phyloP scores from a whole-genome alignment of 352 stramenopile species.

The Ophiocytium majus region DNA sequence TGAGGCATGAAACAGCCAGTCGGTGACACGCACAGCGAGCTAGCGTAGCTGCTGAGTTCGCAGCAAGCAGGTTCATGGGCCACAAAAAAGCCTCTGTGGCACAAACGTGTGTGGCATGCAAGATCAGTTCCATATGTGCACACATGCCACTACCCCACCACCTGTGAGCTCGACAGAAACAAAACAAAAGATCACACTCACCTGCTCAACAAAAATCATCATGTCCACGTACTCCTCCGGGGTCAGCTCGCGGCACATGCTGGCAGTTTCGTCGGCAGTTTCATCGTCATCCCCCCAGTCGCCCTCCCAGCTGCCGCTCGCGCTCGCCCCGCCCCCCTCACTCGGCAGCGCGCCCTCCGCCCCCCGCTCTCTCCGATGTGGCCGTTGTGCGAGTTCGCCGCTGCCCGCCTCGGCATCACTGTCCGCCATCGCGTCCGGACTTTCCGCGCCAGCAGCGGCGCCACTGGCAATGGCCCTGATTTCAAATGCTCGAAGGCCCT shows the following conservation, averaged over 20 bases:
- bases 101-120: too few species aligned
- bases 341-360: background rate
- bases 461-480: background rate
- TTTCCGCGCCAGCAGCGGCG: background rate
- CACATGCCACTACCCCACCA: too few species aligned
- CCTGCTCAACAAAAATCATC: slow-evolving; percentile 18
- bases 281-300: background rate
- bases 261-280: background rate
- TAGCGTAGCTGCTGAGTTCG: too few species aligned
- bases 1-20: too few species aligned
- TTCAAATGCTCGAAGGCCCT: background rate
- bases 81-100: too few species aligned
- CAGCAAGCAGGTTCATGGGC: too few species aligned
- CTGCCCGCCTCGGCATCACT: background rate
- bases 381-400: background rate
- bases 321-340: background rate
- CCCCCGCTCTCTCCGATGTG: background rate
- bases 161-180: background rate
- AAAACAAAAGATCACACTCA: background rate
- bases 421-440: background rate
- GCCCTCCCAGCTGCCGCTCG: background rate
- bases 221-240: slow-evolving; percentile 9
- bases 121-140: too few species aligned
- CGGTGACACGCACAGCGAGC: too few species aligned
- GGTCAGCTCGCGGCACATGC: background rate